phyloP scores from a whole-genome alignment of 495 filamentous ascomycete genomes.

The Physcia stellaris region DNA sequence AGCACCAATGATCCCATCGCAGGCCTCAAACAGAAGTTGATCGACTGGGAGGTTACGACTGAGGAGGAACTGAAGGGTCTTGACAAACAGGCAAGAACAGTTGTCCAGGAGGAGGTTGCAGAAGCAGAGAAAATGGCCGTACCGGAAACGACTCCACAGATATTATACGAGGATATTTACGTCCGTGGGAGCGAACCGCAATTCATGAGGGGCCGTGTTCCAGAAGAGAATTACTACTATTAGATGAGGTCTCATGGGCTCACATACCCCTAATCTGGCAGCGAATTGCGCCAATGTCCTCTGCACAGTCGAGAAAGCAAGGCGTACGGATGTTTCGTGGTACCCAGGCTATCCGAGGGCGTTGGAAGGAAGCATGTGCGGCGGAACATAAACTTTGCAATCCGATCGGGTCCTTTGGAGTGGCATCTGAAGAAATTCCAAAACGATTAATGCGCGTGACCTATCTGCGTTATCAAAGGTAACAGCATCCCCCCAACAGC shows the following conservation, averaged over 20 bases:
- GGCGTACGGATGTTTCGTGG: background rate
- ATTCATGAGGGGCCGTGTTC: slow-evolving; percentile 77
- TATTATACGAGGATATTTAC: slow-evolving; percentile 95
- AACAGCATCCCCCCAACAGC: slow-evolving; percentile 82
- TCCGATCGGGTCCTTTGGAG: too few species aligned
- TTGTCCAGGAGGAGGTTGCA: slow-evolving; percentile 82
- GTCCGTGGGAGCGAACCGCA: slow-evolving; percentile 79
- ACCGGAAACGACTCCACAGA: slow-evolving; percentile 63
- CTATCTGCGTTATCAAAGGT: slow-evolving; percentile 78
- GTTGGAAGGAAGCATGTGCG: slow-evolving; percentile 1
- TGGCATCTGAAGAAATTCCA: too few species aligned
- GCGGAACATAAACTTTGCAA: too few species aligned
- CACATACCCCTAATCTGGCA: too few species aligned
- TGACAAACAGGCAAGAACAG: slow-evolving; percentile 76
- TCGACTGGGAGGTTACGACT: slow-evolving; percentile 82
- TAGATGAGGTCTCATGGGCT: too few species aligned
- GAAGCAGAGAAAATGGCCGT: slow-evolving; percentile 72
- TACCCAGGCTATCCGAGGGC: background rate
- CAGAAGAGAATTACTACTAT: slow-evolving; percentile 93
- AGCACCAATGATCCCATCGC: slow-evolving; percentile 96
- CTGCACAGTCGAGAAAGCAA: too few species aligned
- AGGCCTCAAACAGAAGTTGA: slow-evolving; percentile 91
- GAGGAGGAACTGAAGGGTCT: slow-evolving; percentile 96
- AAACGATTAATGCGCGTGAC: slow-evolving; percentile 67
- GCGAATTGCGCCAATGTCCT: too few species aligned